Evolutionary conservation across 805 yeast species (phyloP), one percentile per base, ranked within the genome.

Genomic region (Ogataea trehaloabstinens): DNA sequence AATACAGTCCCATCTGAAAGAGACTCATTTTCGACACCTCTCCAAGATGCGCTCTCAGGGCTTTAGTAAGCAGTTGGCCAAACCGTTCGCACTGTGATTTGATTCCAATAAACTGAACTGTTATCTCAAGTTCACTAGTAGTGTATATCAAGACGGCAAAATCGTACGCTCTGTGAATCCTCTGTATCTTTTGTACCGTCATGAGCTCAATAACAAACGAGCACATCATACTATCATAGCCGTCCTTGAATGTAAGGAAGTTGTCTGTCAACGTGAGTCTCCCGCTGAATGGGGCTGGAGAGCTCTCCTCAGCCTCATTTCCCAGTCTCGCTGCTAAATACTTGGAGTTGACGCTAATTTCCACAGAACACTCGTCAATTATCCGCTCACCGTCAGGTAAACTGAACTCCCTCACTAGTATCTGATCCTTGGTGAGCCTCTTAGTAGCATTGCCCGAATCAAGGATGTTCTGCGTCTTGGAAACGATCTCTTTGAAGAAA

Each of bases 171-270:
- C 80, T 72, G 8, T 95, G 95, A 16, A 88, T 72, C 37, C 97
- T 71, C 57, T 91, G 96, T 13, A 93, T 95, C 45, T 88, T 81
- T 53, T 84, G 80, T 27, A 93, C 66, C 1, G 95, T 78, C 2
- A 90, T 78, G 29, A 93, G 63, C 45, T 91, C 93, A 20, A 91
- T 51, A 3, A 73, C 73, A 53, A 91, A 76, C 5, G 78, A 73
- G 56, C 93, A 84, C 31, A 80, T 74, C 39, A 78, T 71, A 33
- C 73, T 71, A 51, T 88, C 95, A 50, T 78, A 79, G 5, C 76
- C 72, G 50, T 86, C 88, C 42, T 77, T 71, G 55, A 90, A 91
- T 17, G 85, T 76, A 25, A 93, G 57, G 55, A 79, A 93, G 47
- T 83, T 85, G 39, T 78, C 78, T 1, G 95, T 84, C 31, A 93